phyloP scores from a whole-genome alignment of 2,329 filamentous ascomycete genomes.

The Arachnomyces sp. region DNA sequence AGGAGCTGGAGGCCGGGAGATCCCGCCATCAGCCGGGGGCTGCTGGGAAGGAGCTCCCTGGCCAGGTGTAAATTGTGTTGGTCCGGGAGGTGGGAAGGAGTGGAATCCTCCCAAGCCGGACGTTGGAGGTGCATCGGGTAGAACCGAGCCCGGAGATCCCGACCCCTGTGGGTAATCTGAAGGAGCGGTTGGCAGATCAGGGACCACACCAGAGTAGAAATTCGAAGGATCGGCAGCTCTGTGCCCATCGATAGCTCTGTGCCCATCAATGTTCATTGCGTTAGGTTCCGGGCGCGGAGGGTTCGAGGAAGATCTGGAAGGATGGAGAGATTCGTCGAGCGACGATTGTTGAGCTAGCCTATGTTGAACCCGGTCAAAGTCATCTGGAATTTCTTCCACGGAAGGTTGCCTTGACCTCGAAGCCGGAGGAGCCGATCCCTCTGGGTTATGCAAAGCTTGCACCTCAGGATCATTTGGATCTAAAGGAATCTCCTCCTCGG shows the following conservation, averaged over 20 bases:
- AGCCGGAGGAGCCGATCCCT: slow-evolving; percentile 35
- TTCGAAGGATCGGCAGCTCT: not conserved
- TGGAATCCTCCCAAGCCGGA: slow-evolving; percentile 21
- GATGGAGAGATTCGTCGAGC: slow-evolving; percentile 43
- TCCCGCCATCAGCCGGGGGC: no score
- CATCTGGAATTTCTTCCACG: slow-evolving; percentile 54
- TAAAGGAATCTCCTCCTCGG: slow-evolving; percentile 39
- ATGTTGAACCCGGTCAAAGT: slow-evolving; percentile 41
- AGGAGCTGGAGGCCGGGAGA: slow-evolving; percentile 12
- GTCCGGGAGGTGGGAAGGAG: slow-evolving; percentile 33
- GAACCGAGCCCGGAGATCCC: slow-evolving; percentile 11
- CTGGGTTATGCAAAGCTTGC: slow-evolving; percentile 40
- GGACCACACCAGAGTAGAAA: slow-evolving; percentile 8
- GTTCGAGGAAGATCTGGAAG: slow-evolving; percentile 36
- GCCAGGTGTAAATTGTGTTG: slow-evolving; percentile 16
- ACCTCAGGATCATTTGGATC: slow-evolving; percentile 60
- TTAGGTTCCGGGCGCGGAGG: slow-evolving; percentile 12
- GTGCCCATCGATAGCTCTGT: not conserved
- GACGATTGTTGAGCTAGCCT: slow-evolving; percentile 40
- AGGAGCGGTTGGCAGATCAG: slow-evolving; percentile 33
- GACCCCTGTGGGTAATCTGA: slow-evolving; percentile 25
- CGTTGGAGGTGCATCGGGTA: slow-evolving; percentile 14
- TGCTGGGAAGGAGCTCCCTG: slow-evolving; percentile 16
- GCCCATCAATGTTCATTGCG: not conserved
- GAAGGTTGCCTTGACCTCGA: slow-evolving; percentile 42